phyloP scores from a whole-genome alignment of 345 rosid genomes.

The Diplotaxis tenuifolia region DNA sequence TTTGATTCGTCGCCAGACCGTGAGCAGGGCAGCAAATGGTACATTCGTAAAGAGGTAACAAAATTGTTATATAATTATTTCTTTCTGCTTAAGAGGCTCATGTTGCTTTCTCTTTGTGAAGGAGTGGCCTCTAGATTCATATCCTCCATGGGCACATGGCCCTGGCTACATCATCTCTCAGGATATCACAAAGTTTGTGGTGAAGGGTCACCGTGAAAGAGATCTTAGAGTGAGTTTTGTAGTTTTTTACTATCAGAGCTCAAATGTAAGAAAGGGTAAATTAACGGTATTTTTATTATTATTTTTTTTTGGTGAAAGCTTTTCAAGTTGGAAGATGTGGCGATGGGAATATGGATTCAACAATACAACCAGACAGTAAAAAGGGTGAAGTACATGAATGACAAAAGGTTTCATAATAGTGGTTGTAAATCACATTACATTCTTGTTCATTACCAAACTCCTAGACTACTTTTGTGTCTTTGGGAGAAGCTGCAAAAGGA shows the following conservation, averaged over 20 bases:
- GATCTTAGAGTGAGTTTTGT: constrained; percentile 57
- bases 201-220: constrained; percentile 60
- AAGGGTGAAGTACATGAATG: too few relatives aligned
- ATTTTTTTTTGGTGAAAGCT: too few relatives aligned
- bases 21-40: constrained; percentile 83
- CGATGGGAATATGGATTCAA: constrained; percentile 95
- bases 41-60: constrained; percentile 61
- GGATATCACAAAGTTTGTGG: constrained; percentile 76
- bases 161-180: constrained; percentile 81
- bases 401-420: too few relatives aligned
- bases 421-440: constrained; percentile 71
- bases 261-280: not conserved
- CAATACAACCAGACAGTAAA: too few relatives aligned
- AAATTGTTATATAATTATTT: not conserved
- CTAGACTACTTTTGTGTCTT: constrained; percentile 69
- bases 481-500: too few relatives aligned
- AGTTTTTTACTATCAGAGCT: not conserved
- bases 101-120: constrained; percentile 25
- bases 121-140: constrained; percentile 72
- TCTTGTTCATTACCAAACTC: constrained; percentile 90
- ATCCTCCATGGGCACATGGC: constrained; percentile 99
- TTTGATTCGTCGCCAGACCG: constrained; percentile 74
- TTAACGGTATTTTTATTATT: not conserved
- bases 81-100: not conserved
- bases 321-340: constrained; percentile 91